Evolutionary conservation across 2,329 filamentous ascomycete species (phyloP).

Genomic region (Clarireedia monteithiana): DNA sequence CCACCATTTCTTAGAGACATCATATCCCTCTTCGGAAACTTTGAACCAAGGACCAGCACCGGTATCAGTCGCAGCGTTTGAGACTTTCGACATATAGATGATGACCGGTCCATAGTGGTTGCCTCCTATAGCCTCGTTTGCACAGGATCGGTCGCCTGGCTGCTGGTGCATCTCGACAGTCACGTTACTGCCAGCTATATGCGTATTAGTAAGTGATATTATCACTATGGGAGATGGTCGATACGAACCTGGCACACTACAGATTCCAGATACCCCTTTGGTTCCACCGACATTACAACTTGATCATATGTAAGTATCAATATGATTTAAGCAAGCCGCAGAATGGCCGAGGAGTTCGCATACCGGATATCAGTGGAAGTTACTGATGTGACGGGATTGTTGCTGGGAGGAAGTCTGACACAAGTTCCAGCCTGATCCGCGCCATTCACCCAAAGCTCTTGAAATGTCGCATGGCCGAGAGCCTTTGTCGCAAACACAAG

Average conservation of each 20-base stretch:
- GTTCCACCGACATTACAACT: conserved; percentile 38
- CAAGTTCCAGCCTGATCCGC: conserved; percentile 38
- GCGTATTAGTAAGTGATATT: neutral
- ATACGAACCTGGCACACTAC: conserved; percentile 12
- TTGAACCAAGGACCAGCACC: conserved; percentile 23
- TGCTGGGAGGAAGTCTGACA: conserved; percentile 41
- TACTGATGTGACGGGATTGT: conserved; percentile 44
- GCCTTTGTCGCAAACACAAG: neutral
- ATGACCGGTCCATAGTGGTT: conserved; percentile 47
- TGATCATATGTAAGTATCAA: conserved; percentile 26
- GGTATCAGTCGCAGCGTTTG: conserved; percentile 38
- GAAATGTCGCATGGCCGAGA: conserved; percentile 33
- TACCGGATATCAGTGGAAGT: conserved; percentile 33
- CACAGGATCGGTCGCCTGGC: conserved; percentile 38
- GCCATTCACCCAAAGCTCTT: conserved; percentile 37
- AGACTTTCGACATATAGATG: conserved; percentile 43
- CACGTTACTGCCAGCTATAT: conserved; percentile 35
- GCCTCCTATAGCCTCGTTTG: conserved; percentile 44
- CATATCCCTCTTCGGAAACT: conserved; percentile 20
- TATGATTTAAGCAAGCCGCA: too few species aligned
- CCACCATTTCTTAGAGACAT: conserved; percentile 14
- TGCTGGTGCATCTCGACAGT: conserved; percentile 53
- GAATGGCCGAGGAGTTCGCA: neutral
- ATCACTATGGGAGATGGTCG: too few species aligned
- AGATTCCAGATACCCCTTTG: conserved; percentile 29